These are phyloP conservation scores for Sugiyamaella neomexicana DNA, from an alignment of 1,139 yeast species.

Conservation along the genomic window DNA sequence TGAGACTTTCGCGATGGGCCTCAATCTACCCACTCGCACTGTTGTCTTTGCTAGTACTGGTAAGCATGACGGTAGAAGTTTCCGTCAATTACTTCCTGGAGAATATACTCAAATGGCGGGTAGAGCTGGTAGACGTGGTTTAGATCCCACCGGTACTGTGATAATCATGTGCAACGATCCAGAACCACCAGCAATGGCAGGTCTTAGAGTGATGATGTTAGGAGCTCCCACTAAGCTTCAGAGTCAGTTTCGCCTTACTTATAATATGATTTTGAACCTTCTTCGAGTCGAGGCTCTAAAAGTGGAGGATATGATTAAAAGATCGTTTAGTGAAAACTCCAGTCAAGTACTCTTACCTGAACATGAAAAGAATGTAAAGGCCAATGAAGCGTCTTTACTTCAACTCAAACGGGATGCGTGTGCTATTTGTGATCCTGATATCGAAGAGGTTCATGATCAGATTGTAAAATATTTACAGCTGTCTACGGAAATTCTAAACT, in stretches of 20 bases:
- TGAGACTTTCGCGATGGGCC: slow-evolving; percentile 97
- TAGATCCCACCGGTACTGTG: slow-evolving; percentile 94
- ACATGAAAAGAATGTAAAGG: slow-evolving; percentile 65
- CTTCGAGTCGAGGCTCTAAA: slow-evolving; percentile 88
- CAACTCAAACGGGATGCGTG: slow-evolving; percentile 45
- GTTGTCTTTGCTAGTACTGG: slow-evolving; percentile 84
- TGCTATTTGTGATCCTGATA: slow-evolving; percentile 43
- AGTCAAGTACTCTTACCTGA: slow-evolving; percentile 86
- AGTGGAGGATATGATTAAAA: slow-evolving; percentile 96
- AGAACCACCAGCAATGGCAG: slow-evolving; percentile 49
- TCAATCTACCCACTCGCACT: slow-evolving; percentile 94
- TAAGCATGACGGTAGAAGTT: slow-evolving; percentile 85
- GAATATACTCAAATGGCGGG: slow-evolving; percentile 99
- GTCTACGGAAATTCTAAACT: slow-evolving; percentile 50
- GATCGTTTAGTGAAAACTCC: slow-evolving; percentile 89
- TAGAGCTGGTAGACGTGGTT: slow-evolving; percentile 96
- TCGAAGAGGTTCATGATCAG: slow-evolving; percentile 49
- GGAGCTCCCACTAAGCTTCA: slow-evolving; percentile 88
- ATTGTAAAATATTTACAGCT: slow-evolving; percentile 49
- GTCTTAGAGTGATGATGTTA: slow-evolving; percentile 74
- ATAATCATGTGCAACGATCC: slow-evolving; percentile 86
- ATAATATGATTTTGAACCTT: slow-evolving; percentile 90
- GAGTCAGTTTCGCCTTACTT: slow-evolving; percentile 90
- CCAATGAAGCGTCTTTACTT: slow-evolving; percentile 51
- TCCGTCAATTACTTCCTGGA: slow-evolving; percentile 85